These are phyloP conservation scores for Cucurbita argyrosperma DNA, from an alignment of 306 rosid species.

Conservation along the genomic window DNA sequence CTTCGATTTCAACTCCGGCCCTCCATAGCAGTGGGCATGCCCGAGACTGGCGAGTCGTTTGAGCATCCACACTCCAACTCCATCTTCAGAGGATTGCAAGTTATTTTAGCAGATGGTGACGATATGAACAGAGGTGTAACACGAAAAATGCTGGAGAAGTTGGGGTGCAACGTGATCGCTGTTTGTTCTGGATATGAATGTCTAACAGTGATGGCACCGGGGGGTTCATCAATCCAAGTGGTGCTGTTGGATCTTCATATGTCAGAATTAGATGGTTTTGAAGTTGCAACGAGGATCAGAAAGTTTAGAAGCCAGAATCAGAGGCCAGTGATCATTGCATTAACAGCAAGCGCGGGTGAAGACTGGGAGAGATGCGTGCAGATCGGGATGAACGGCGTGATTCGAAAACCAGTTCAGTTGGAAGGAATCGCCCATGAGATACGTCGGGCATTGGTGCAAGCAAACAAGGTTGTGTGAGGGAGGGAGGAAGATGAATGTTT, in stretches of 20 bases:
- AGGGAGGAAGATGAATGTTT: background rate
- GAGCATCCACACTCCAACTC: constrained; percentile 54
- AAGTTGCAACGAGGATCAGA: constrained; percentile 62
- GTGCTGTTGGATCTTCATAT: constrained; percentile 75
- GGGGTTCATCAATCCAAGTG: constrained; percentile 52
- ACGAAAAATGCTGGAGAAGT: constrained; percentile 63
- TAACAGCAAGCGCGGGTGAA: constrained; percentile 59
- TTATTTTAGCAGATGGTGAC: constrained; percentile 66
- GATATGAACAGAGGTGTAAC: constrained; percentile 89
- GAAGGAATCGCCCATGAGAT: constrained; percentile 77
- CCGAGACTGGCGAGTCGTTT: constrained; percentile 68
- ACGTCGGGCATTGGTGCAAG: constrained; percentile 57
- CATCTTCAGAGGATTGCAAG: constrained; percentile 56
- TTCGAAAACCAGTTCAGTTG: constrained; percentile 68
- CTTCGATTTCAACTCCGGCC: constrained; percentile 69
- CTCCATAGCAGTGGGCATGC: constrained; percentile 55
- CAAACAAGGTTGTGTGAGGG: constrained; percentile 31
- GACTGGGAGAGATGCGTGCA: constrained; percentile 77
- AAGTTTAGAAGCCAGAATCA: constrained; percentile 57
- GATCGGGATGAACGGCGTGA: constrained; percentile 66
- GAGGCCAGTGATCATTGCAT: constrained; percentile 66
- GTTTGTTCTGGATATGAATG: constrained; percentile 85
- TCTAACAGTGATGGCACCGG: constrained; percentile 45
- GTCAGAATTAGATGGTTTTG: constrained; percentile 74
- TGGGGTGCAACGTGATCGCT: constrained; percentile 68